phyloP scores from a whole-genome alignment of 352 stramenopile species.

The Lagenidium sp. region DNA sequence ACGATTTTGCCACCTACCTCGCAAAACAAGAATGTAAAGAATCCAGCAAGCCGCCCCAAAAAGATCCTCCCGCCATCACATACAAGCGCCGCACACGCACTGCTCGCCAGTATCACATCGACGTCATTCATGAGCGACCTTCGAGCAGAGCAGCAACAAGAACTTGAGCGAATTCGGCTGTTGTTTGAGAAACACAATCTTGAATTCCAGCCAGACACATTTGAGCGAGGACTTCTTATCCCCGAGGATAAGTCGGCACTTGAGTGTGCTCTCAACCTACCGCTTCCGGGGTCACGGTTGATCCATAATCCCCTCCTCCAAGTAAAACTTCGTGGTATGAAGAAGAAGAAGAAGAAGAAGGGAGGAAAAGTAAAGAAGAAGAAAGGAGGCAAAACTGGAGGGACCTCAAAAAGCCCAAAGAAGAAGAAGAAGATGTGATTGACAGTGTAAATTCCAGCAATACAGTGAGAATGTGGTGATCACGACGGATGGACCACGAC shows the following conservation, averaged over 20 bases:
- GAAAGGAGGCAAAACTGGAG: conserved; percentile 22
- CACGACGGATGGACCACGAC: neutral
- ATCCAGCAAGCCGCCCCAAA: too few species aligned
- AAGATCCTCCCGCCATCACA: too few species aligned
- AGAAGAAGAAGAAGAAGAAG: conserved; percentile 37
- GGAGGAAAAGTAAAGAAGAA: conserved; percentile 9
- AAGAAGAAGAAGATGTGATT: conserved; percentile 18
- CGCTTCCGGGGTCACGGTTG: conserved; percentile 35
- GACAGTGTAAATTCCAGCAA: too few species aligned
- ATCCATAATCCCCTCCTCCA: conserved; percentile 31
- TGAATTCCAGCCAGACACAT: conserved; percentile 16
- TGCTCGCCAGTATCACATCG: neutral
- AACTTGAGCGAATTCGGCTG: conserved; percentile 53
- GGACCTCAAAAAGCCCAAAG: conserved; percentile 8
- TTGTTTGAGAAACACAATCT: conserved; percentile 52
- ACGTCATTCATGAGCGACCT: conserved; percentile 31
- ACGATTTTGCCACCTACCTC: too few species aligned
- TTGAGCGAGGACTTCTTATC: conserved; percentile 49
- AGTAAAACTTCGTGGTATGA: conserved; percentile 16
- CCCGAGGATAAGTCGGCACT: conserved; percentile 43
- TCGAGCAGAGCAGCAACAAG: conserved; percentile 36
- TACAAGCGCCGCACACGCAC: too few species aligned
- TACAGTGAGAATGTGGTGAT: neutral
- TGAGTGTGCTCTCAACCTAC: conserved; percentile 42
- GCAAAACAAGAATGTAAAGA: too few species aligned